These are phyloP conservation scores for Colletotrichum costaricense DNA, from an alignment of 2,329 filamentous ascomycete genomes.

Conservation along the genomic window DNA sequence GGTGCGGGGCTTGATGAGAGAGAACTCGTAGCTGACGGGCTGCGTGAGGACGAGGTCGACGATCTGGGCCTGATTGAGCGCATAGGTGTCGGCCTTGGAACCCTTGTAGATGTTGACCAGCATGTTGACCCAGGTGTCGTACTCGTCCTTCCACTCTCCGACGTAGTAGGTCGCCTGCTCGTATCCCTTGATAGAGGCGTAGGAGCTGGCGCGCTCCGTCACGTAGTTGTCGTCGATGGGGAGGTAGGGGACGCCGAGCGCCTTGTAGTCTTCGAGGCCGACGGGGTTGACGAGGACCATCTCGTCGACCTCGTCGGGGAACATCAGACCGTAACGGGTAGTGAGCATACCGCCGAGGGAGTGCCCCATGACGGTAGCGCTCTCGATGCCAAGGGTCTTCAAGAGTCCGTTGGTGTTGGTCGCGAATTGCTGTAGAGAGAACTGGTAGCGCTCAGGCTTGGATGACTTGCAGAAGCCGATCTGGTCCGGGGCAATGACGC, in stretches of 20 bases:
- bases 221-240: conserved; percentile 52
- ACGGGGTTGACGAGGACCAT: conserved; percentile 64
- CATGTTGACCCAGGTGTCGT: conserved; percentile 68
- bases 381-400: conserved; percentile 53
- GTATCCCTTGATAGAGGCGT: conserved; percentile 56
- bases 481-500: conserved; percentile 65
- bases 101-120: conserved; percentile 62
- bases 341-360: conserved; percentile 67
- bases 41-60: conserved; percentile 68
- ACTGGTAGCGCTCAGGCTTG: conserved; percentile 63
- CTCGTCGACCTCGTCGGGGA: conserved; percentile 53
- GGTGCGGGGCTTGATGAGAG: conserved; percentile 55
- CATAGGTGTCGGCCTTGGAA: conserved; percentile 52
- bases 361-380: conserved; percentile 62
- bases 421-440: conserved; percentile 62
- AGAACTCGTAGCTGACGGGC: conserved; percentile 62
- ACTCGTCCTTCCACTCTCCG: conserved; percentile 58
- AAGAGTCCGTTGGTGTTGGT: conserved; percentile 63
- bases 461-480: conserved; percentile 69
- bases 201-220: conserved; percentile 53
- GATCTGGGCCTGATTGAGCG: conserved; percentile 59
- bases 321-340: conserved; percentile 63
- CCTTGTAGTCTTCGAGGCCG: conserved; percentile 65
- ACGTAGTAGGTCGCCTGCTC: conserved; percentile 61
- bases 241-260: conserved; percentile 59